Conservation (phyloP, 257 asterid genomes). For the Galeopsis tetrahit region DNA sequence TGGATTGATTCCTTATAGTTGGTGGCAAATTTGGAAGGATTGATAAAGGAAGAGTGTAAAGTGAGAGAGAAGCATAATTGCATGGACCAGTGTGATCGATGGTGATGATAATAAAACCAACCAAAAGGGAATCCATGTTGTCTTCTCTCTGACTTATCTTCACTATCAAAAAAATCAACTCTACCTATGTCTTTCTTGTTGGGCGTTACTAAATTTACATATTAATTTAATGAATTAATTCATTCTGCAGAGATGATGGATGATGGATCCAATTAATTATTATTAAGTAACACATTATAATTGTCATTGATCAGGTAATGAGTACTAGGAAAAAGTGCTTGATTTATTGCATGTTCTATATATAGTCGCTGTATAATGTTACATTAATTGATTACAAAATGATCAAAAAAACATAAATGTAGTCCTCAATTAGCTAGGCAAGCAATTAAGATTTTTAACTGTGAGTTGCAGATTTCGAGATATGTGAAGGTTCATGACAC, state of each 20-base stretch:
- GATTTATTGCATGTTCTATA: too few species aligned
- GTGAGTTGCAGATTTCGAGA: constrained; percentile 28
- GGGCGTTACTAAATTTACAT: constrained; percentile 31
- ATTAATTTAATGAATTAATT: too few species aligned
- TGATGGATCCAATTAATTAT: too few species aligned
- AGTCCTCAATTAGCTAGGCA: constrained; percentile 36
- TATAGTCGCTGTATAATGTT: background rate
- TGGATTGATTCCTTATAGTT: constrained; percentile 76
- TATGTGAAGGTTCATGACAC: constrained; percentile 14
- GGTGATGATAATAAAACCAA: constrained; percentile 45
- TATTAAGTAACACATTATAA: constrained; percentile 8
- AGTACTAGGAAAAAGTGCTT: constrained; percentile 43
- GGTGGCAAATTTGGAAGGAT: constrained; percentile 92
- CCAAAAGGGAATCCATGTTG: constrained; percentile 84
- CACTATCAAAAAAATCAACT: constrained; percentile 35
- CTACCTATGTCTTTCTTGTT: constrained; percentile 36
- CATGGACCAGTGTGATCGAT: constrained; percentile 17
- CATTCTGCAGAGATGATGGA: too few species aligned
- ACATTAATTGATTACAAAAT: background rate
- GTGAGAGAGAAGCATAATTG: constrained; percentile 21
- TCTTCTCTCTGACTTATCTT: constrained; percentile 60
- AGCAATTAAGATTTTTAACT: constrained; percentile 32
- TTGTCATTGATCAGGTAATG: constrained; percentile 59
- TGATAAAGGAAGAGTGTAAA: constrained; percentile 60
- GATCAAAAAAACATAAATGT: background rate